Base-by-base conservation (phyloP, 176 grass and related monocot genomes). In the Oryza glaberrima region DNA sequence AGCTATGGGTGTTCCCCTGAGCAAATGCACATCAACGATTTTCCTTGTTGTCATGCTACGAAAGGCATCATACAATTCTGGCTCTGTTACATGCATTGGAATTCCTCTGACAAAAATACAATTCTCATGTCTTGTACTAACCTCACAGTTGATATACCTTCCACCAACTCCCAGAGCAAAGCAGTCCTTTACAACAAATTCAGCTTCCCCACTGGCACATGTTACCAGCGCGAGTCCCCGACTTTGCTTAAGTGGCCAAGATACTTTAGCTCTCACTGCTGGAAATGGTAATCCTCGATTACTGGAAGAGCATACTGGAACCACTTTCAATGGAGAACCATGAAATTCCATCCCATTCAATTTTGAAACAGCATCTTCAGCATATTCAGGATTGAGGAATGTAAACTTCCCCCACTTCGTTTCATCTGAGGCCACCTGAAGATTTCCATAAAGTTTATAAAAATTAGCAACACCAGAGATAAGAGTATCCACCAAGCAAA, bases 331-430 rank as follows among this genome's bases (percentile, higher is more conserved):
- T n/a, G 46, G 17, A 44, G 91, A 88, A 67, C 91, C 96, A 85
- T 90, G 58, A 92, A 94, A 95, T 61, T 95, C 91, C 26, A 90
- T 69, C 40, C 79, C 93, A 43, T 95, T 92, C 79, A 98, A 44
- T 61, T 86, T 87, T 45, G 83, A 79, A 77, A 93, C 81, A 85
- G 96, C 96, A 64, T 90, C 54, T 65, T 92, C 87, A 75, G 96
- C 90, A 75, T 80, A 78, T 58, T 94, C 87, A 69, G 96, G 96
- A 69, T 77, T 92, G 70, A 92, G 85, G 82, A 98, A 98, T 69
- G 91, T 95, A 46, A 98, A 76, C 72, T 89, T 87, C 20, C 93
- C 96, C 93, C 93, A 98, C 74, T 93, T 95, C 15, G 56, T 87
- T 85, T 77, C 81, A 76, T 95, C 88, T 75, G 74, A 40, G 77